These are phyloP conservation scores for Helianthus tuberosus DNA, from an alignment of 129 eudicot genomes.

Conservation along the genomic window DNA sequence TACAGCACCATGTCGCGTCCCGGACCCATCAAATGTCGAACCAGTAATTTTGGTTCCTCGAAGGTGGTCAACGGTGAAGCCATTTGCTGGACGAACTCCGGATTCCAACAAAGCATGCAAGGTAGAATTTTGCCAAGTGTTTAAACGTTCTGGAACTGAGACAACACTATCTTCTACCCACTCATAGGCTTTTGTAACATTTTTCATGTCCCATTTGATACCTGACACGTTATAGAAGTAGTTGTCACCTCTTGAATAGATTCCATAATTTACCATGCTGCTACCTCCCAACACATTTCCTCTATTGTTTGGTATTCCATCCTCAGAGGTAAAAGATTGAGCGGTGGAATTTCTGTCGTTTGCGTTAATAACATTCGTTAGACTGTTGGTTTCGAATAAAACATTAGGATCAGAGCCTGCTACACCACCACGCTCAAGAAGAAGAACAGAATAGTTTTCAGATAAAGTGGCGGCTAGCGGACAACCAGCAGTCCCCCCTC, in stretches of 20 bases:
- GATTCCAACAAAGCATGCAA: constrained; percentile 31
- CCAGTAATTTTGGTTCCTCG: constrained; percentile 41
- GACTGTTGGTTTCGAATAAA: constrained; percentile 13
- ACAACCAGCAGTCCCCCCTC: constrained; percentile 51
- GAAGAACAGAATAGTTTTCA: constrained; percentile 33
- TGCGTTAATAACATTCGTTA: neutral
- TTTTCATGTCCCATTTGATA: constrained; percentile 21
- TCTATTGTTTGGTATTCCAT: constrained; percentile 27
- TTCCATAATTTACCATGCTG: constrained; percentile 33
- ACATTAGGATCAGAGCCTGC: constrained; percentile 23
- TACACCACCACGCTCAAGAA: constrained; percentile 40
- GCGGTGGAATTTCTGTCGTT: constrained; percentile 19
- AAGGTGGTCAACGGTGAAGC: constrained; percentile 39
- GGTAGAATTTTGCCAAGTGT: constrained; percentile 26
- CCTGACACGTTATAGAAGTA: constrained; percentile 26
- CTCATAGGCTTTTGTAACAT: constrained; percentile 25
- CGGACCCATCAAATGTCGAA: constrained; percentile 43
- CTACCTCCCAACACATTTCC: constrained; percentile 35
- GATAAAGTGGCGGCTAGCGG: constrained; percentile 46
- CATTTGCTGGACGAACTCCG: constrained; percentile 33
- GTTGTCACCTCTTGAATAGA: constrained; percentile 34
- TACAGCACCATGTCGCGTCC: constrained; percentile 46
- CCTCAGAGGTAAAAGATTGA: constrained; percentile 32
- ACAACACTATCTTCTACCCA: constrained; percentile 48
- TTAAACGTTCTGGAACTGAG: neutral